Conservation (phyloP, 176 grass and related monocot genomes). For the maize (Zea mays) region Zm-B73-REFERENCE-NAM-5.0 NC_050104.1:130487501-130488000, state of each 20-base stretch:
- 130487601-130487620: neutral
- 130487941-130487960: too few relatives aligned
- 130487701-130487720: neutral
- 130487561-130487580: conserved; percentile 16
- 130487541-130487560: neutral
- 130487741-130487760: neutral
- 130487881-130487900: too few relatives aligned
- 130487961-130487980: too few relatives aligned
- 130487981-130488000: too few relatives aligned
- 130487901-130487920: too few relatives aligned
- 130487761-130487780: neutral
- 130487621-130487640: too few relatives aligned
- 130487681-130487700: neutral
- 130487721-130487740: neutral
- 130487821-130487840: neutral
- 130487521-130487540: neutral
- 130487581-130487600: neutral
- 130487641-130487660: neutral
- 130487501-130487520: neutral
- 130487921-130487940: too few relatives aligned
- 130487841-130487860: neutral
- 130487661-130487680: neutral
- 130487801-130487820: neutral
- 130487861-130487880: neutral
- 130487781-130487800: neutral